Evolutionary conservation across 2,329 filamentous ascomycete genomes (phyloP), one percentile per base, ranked within the genome.

Genomic region (Xylaria sp.): DNA sequence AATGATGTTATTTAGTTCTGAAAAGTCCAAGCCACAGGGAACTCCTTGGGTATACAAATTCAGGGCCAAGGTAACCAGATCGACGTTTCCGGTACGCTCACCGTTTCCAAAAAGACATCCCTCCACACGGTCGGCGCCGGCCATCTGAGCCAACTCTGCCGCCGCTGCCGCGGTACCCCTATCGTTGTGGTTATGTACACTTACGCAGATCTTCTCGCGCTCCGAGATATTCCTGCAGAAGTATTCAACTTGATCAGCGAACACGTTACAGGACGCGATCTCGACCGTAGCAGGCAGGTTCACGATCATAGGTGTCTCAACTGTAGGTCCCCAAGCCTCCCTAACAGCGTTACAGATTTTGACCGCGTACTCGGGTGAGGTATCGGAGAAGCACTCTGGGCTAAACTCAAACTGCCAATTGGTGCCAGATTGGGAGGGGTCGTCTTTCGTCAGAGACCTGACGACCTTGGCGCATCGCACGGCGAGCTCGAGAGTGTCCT

Each of bases 221-320:
- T 97, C 92, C 0, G 87, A 86, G 77, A 98, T 94, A 78, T 95
- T 86, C 60, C 86, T 88, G 83, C 93, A 97, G 81, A 98, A 98
- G 82, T 93, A 97, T 80, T 99, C 96, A 70, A 98, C 92, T 82
- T 97, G 92, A 78, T 99, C 96, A 60, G 96, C 96, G 79, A 96
- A 99, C 57, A 97, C 88, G 78, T 98, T 98, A 45, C 94, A 94
- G 0, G 95, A 97, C 0, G 93, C 83, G 90, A 97, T 90, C 82
- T 98, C 96, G 36, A 98, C 95, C 0, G 96, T 98, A 1, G 96
- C 95, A 0, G 96, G 95, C 61, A 99, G 86, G 83, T 98, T 98
- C 86, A 99, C 96, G 78, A 98, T 97, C 80, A 99, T 93, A 56
- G 91, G 93, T 74, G 89, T 90, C 79, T 93, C 89, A 45, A 84